Conservation (phyloP, 1,284 basidiomycete genomes). For the Hortiboletus rubellus region DNA sequence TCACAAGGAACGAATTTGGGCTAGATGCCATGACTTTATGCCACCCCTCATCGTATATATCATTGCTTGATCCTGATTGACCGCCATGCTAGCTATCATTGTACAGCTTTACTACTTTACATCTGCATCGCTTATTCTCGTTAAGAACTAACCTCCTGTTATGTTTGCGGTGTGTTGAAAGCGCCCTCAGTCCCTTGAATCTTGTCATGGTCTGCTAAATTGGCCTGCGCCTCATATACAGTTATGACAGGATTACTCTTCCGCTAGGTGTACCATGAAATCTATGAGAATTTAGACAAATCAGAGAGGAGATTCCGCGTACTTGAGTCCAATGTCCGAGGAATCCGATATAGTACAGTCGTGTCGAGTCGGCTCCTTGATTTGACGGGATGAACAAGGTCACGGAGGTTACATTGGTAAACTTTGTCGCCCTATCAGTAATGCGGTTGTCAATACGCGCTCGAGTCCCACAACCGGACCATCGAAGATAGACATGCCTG, state of each 20-base stretch:
- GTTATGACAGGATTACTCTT: conserved; percentile 69
- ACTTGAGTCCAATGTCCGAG: conserved; percentile 79
- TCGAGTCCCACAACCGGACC: background rate
- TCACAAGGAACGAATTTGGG: conserved; percentile 23
- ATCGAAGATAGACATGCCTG: conserved; percentile 46
- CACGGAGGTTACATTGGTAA: conserved; percentile 69
- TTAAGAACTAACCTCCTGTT: conserved; percentile 4
- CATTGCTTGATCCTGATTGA: background rate
- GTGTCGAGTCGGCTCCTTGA: conserved; percentile 68
- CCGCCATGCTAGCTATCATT: background rate
- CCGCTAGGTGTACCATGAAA: conserved; percentile 42
- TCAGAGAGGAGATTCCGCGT: conserved; percentile 5
- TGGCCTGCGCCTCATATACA: conserved; percentile 79
- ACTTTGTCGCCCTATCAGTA: conserved; percentile 64
- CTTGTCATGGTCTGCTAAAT: conserved; percentile 77
- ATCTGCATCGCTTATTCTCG: conserved; percentile 8
- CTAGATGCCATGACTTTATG: conserved; percentile 5
- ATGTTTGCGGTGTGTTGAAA: conserved; percentile 44
- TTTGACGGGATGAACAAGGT: conserved; percentile 73
- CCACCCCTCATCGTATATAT: background rate
- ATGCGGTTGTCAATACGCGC: background rate
- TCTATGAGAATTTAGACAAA: background rate
- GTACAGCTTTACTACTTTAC: conserved; percentile 21
- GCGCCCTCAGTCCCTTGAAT: conserved; percentile 68
- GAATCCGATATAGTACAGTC: conserved; percentile 77